Evolutionary conservation across 768 basidiomycete genomes (phyloP), one percentile per base, ranked within the genome.

Genomic region (Termitomyces sp.): DNA sequence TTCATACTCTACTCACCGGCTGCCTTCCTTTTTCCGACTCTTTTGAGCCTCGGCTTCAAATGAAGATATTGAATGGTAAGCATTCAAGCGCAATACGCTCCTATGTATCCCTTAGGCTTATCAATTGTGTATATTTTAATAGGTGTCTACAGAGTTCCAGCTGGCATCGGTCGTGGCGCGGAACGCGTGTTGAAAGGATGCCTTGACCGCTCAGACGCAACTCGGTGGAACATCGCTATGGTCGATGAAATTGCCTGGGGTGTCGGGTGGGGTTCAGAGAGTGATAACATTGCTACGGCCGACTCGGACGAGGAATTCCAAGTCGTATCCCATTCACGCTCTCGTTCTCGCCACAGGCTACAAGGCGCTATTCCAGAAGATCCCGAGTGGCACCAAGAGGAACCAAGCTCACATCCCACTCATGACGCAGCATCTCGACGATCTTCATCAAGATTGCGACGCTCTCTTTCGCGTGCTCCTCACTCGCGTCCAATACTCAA

Each of bases 41-140:
- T 0, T 99, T 91, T 64, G 96, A 99, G 69, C 94, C 94, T 1
- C 76, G 96, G 34, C 70, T 98, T 56, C 88, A 92, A 51, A 87
- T 93, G 82, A 95, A 95, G 71, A 96, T 99, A 57, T 67, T 96
- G 8, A 84, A 86, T 52, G 93, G 95, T 81, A 72, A 70, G 72
- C 71, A 19, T n/a, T 25, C 32, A 25, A 43, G 43, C 17, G 16
- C 11, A 10, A 2, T 12, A n/a, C 23, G 19, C 8, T 30, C 19
- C 3, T 3, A 50, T 19, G 16, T 21, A 25, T 30, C 37, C 4
- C 34, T 30, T 54, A 23, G 25, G 37, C 60, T 61, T 44, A 52
- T 42, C 56, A 62, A 57, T 54, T 62, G 14, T 30, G 32, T 52
- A 17, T 49, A 30, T 40, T 59, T 30, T 43, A 23, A 32, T 63